These are phyloP conservation scores for Fusarium avenaceum DNA, from an alignment of 2,329 filamentous ascomycete genomes.

Conservation along the genomic window DNA sequence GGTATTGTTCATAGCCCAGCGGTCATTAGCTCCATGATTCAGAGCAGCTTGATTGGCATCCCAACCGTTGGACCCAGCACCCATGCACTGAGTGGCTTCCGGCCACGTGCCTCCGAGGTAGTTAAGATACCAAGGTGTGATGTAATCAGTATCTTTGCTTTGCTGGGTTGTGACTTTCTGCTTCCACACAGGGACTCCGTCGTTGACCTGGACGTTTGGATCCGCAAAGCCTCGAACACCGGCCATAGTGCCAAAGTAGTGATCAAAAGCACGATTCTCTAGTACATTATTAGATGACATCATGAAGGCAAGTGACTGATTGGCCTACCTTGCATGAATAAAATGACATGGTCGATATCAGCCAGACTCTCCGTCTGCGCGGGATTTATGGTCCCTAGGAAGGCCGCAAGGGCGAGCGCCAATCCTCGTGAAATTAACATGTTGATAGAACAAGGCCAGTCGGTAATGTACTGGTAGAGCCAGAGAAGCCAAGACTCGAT, in stretches of 20 bases:
- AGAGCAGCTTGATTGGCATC: conserved; percentile 64
- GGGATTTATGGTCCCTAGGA: neutral
- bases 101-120: conserved; percentile 64
- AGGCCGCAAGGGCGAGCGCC: neutral
- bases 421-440: conserved; percentile 11
- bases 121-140: conserved; percentile 64
- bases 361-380: conserved; percentile 1
- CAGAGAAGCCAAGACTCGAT: neutral
- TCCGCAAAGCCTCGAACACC: conserved; percentile 27
- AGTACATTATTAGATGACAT: rapidly evolving
- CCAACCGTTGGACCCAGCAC: conserved; percentile 66
- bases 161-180: conserved; percentile 8
- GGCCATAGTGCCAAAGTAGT: conserved; percentile 26
- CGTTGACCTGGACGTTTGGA: conserved; percentile 18
- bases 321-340: conserved; percentile 20
- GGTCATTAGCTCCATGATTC: conserved; percentile 65
- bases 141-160: conserved; percentile 6
- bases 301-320: rapidly evolving
- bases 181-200: conserved; percentile 10
- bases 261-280: conserved; percentile 28
- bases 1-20: conserved; percentile 61
- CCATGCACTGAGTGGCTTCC: conserved; percentile 68
- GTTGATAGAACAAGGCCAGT: conserved; percentile 8
- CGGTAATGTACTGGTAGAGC: neutral
- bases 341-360: conserved; percentile 22